Percentiles rank a stretch among this genome's conserved stretches.
Evolutionary conservation across 352 stramenopile species (phyloP).

Genomic region (Globisporangium apiculatum): DNA sequence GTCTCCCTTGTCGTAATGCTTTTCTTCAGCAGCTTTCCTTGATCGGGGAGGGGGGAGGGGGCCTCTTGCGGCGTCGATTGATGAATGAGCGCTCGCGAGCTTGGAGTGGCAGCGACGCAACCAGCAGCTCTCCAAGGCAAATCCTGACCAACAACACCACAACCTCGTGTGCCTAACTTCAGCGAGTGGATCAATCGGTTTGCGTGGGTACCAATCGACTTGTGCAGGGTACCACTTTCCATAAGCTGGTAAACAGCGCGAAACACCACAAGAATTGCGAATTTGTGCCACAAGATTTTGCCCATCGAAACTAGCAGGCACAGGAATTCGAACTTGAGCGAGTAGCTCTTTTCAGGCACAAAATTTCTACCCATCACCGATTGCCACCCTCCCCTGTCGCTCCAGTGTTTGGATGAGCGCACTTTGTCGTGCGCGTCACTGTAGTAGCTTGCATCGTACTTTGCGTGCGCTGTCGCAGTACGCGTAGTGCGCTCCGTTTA

Average conservation of each 20-base stretch:
- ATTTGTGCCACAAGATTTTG: not conserved
- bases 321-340: not conserved
- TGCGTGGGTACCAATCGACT: not conserved
- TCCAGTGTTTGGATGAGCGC: not conserved
- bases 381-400: not conserved
- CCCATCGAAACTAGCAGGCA: not conserved
- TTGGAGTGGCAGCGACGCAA: not conserved
- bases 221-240: not conserved
- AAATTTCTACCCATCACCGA: not conserved
- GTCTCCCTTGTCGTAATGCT: constrained; percentile 73
- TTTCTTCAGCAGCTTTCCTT: constrained; percentile 65
- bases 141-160: not conserved
- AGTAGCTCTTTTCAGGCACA: too few species aligned
- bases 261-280: not conserved
- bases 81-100: constrained; percentile 31
- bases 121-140: not conserved
- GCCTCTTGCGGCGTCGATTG: constrained; percentile 59
- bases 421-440: not conserved
- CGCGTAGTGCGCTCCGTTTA: too few species aligned
- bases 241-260: not conserved
- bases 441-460: too few species aligned
- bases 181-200: not conserved
- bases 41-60: constrained; percentile 46
- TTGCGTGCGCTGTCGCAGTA: too few species aligned
- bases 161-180: not conserved